Base-by-base conservation (phyloP, 2,329 filamentous ascomycete genomes). In the Epichloe bromicola region DNA sequence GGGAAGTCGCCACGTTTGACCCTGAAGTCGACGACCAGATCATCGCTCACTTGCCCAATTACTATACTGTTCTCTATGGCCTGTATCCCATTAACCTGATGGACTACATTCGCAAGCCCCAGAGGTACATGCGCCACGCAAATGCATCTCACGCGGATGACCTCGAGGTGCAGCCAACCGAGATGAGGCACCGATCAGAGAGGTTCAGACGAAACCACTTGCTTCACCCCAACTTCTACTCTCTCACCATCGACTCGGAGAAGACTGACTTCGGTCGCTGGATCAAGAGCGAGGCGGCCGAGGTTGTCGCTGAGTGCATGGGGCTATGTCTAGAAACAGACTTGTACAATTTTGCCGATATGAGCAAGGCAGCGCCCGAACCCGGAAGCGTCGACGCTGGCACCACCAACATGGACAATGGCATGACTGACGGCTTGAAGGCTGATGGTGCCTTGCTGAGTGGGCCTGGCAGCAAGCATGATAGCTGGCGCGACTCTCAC, bases 1-100 rank as follows among this genome's bases (percentile, higher is more conserved):
- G 87, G 87, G 82, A 87, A 49, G 78, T 77, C 53, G 74, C 79
- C 38, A 63, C 74, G 6, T 81, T 79, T 55, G 74, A 80, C 5
- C 71, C 80, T n/a, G 80, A 83, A 36, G 70, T 74, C 11, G 78
- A 85, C 49, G 79, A 80, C 41, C 73, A 75, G 5, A 70, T 75
- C 3, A 78, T 88, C 2, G 79, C 82, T 5, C 82, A 87, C 53
- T 73, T 91, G 1, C 68, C 82, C 49, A 79, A 83, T 58, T 90
- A 88, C 65, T 93, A 89, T 59, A 90, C 86, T 3, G 83, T 89
- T 26, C 72, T 93, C 0, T 93, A 93, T 58, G 88, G 87, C 0
- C 69, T 93, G 4, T 93, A 91, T 56, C 87, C 87, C 2, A 79
- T 91, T 61, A 91, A 91, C 63, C 88, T 93, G 58, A 85, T 88